phyloP scores from a whole-genome alignment of 23 red algal genomes.

The Agarophyton chilense region DNA sequence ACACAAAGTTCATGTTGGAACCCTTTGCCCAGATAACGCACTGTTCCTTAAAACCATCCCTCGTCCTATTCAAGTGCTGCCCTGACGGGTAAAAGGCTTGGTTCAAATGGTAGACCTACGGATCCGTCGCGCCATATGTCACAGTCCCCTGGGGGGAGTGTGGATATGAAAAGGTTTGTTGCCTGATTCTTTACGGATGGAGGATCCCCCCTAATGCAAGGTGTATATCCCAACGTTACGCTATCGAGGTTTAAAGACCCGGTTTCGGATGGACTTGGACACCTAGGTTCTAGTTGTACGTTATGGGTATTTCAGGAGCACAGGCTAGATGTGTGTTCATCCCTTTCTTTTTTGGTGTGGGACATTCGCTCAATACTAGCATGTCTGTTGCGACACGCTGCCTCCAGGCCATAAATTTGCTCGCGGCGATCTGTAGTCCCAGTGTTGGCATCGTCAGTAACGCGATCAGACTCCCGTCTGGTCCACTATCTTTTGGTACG shows the following conservation, averaged over 20 bases:
- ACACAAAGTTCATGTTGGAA: neutral
- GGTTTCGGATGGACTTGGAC: no score
- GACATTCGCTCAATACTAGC: neutral
- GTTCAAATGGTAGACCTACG: neutral
- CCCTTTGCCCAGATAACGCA: neutral
- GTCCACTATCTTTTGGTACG: neutral
- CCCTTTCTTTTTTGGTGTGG: constrained; percentile 34
- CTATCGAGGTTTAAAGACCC: no score
- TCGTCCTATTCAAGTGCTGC: neutral
- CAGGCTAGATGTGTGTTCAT: constrained; percentile 10
- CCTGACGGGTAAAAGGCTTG: neutral
- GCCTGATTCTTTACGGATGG: neutral
- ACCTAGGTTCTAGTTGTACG: constrained; percentile 42
- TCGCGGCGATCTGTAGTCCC: neutral
- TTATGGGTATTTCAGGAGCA: neutral
- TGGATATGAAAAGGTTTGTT: neutral
- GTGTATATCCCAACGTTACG: no score
- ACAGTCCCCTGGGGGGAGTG: neutral
- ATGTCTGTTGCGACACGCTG: neutral
- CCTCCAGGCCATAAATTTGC: constrained; percentile 17
- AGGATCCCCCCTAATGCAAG: neutral
- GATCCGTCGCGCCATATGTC: neutral
- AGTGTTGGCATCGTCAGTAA: constrained; percentile 6
- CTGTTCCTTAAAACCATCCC: neutral
- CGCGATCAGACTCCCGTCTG: neutral